Evolutionary conservation across 2,329 filamentous ascomycete species (phyloP).

Genomic region (Emericellopsis cladophorae): DNA sequence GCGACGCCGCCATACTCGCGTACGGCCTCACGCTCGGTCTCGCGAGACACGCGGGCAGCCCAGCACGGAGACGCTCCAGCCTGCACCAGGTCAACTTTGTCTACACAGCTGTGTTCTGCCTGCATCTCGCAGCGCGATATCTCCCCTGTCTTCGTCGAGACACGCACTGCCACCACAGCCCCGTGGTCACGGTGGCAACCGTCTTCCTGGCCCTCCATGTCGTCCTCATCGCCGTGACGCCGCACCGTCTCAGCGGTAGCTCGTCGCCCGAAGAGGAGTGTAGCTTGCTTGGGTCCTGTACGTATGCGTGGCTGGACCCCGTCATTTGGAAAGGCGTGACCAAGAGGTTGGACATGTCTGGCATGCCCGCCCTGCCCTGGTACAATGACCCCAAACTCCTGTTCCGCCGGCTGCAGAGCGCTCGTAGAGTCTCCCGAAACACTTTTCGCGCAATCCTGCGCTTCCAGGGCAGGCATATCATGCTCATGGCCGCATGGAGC

Average conservation of each 20-base stretch:
- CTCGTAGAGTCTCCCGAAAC: constrained; percentile 26
- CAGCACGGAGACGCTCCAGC: constrained; percentile 30
- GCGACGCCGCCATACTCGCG: constrained; percentile 18
- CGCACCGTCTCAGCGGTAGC: constrained; percentile 6
- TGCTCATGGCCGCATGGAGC: constrained; percentile 30
- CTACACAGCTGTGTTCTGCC: constrained; percentile 19
- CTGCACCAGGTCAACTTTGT: constrained; percentile 37
- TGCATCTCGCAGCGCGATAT: constrained; percentile 22
- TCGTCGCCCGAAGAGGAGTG: constrained; percentile 39
- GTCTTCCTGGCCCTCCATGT: constrained; percentile 22
- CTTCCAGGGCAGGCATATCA: constrained; percentile 27
- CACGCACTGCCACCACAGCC: constrained; percentile 14
- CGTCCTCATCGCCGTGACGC: constrained; percentile 28
- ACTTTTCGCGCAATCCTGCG: constrained; percentile 32
- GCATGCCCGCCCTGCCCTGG: constrained; percentile 37
- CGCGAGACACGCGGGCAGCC: constrained; percentile 22
- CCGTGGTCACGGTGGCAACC: constrained; percentile 19
- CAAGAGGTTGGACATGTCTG: constrained; percentile 29
- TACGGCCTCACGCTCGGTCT: constrained; percentile 32
- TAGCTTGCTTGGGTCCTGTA: constrained; percentile 39
- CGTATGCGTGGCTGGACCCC: constrained; percentile 36
- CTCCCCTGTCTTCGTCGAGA: constrained; percentile 29
- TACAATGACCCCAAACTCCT: constrained; percentile 41
- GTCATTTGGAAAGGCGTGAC: constrained; percentile 33
- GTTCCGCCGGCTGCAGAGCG: constrained; percentile 26